These are phyloP conservation scores for Solanum stenotomum DNA, from an alignment of 257 asterid genomes.

Conservation along the genomic window DNA sequence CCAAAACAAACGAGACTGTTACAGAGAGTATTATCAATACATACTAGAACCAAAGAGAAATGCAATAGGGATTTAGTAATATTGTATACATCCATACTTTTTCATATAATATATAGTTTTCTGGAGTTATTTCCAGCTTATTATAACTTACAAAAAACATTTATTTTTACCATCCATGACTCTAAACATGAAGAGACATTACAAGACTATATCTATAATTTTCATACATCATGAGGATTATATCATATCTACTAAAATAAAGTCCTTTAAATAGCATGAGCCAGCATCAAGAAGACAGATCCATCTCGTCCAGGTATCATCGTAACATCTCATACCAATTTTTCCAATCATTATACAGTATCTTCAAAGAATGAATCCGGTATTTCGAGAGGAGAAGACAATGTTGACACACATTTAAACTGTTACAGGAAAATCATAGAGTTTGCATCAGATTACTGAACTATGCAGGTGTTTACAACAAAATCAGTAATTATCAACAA, in stretches of 20 bases:
- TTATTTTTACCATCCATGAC: not conserved
- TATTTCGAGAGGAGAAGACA: slow-evolving; percentile 39
- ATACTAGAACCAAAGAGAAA: not conserved
- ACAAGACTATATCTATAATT: not conserved
- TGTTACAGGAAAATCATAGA: slow-evolving; percentile 19
- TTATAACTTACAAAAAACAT: not conserved
- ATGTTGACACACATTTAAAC: slow-evolving; percentile 70
- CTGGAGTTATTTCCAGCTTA: not conserved
- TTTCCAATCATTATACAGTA: not conserved
- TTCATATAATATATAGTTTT: not conserved
- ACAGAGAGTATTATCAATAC: not conserved
- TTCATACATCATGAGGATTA: not conserved
- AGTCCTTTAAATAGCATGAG: not conserved
- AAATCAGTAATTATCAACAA: not conserved
- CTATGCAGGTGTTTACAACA: not conserved
- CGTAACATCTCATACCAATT: not conserved
- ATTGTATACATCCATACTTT: not conserved
- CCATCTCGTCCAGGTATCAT: not conserved
- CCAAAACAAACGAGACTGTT: not conserved
- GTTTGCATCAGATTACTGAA: not conserved
- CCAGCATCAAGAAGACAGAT: not conserved
- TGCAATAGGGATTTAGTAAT: not conserved
- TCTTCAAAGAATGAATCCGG: slow-evolving; percentile 39
- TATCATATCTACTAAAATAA: not conserved
- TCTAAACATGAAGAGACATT: not conserved